Evolutionary conservation across 2,329 filamentous ascomycete genomes (phyloP), one percentile per base, ranked within the genome.

Genomic region (Gliomastix tumulicola): DNA sequence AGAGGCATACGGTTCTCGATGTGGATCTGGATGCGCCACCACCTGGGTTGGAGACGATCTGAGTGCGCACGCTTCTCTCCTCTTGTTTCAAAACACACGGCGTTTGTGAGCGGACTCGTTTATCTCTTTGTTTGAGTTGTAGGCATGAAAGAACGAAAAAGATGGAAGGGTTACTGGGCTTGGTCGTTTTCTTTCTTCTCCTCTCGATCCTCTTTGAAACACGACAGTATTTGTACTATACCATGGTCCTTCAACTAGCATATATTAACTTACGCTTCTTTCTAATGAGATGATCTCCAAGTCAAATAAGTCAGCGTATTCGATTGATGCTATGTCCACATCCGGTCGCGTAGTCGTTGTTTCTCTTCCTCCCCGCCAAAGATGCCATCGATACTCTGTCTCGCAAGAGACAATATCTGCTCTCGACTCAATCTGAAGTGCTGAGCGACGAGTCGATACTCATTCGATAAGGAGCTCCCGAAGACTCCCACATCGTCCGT

Each of bases 401-500:
- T 68, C n/a, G 75, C 77, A 16, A 90, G 57, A 1, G 55, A 54
- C 38, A 76, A 65, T 2, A 74, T 62, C 13, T 69, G 63, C 6
- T 50, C 40, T 4, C 53, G 54, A 11, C 49, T 53, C 7, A 92
- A 65, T 1, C 59, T 54, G 49, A 92, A 92, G 51, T 89, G 78
- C 45, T 79, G 58, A 2, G 82, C 79, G 4, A 84, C 82, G 3
- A 92, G 71, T 7, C 68, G 62, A 56, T 89, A 90, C 55, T 94
- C 87, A 46, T 88, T 80, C 1, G 84, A 88, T 5, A 89, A 59
- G 0, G 76, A 69, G 50, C 83, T 89, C 34, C 80, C 81, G 49
- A 92, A 92, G 17, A 92, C 77, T 3, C 85, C 87, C 9, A 90
- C 82, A 49, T 92, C 85, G 52, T 92, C 87, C 2, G 86, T 92